A percentile compares a stretch with the other conserved stretches of the same genome.
These are phyloP conservation scores for Zangia roseola DNA, from an alignment of 768 basidiomycete genomes.

Conservation along the genomic window DNA sequence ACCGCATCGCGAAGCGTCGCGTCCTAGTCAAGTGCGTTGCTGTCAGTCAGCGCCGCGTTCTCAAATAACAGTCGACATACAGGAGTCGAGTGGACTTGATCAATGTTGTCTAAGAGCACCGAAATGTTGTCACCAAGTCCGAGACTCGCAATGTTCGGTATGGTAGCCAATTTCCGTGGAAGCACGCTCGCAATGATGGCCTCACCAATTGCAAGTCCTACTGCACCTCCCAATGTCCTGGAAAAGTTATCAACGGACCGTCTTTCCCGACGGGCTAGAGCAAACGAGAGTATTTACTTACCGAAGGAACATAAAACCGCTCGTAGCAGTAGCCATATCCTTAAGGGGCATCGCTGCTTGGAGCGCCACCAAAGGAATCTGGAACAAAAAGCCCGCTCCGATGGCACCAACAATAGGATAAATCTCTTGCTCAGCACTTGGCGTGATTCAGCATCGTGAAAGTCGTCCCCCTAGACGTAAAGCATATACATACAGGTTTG, in stretches of 20 bases:
- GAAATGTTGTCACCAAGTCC: slow-evolving; percentile 38
- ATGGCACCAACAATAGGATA: slow-evolving; percentile 62
- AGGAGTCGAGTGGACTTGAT: slow-evolving; percentile 36
- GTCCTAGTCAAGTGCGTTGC: slow-evolving; percentile 38
- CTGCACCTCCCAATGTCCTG: slow-evolving; percentile 61
- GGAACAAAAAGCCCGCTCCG: slow-evolving; percentile 64
- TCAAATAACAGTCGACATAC: slow-evolving; percentile 6
- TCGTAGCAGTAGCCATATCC: slow-evolving; percentile 80
- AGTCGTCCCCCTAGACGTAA: background rate
- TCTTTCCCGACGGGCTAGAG: background rate
- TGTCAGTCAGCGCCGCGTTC: background rate
- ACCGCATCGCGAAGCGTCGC: slow-evolving; percentile 45
- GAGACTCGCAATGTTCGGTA: slow-evolving; percentile 32
- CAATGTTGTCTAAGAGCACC: slow-evolving; percentile 46
- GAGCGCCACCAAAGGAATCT: slow-evolving; percentile 65
- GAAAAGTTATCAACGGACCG: slow-evolving; percentile 27
- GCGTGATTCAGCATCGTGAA: background rate
- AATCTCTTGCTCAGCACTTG: slow-evolving; percentile 53
- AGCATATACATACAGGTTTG: slow-evolving; percentile 39
- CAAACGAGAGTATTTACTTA: slow-evolving; percentile 24
- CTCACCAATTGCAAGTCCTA: slow-evolving; percentile 69
- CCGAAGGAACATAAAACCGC: slow-evolving; percentile 70
- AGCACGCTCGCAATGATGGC: slow-evolving; percentile 62
- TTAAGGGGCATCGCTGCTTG: slow-evolving; percentile 83
- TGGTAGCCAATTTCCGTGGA: slow-evolving; percentile 27